These are phyloP conservation scores for Solanum medicagineum DNA, from an alignment of 257 asterid species.

Conservation along the genomic window DNA sequence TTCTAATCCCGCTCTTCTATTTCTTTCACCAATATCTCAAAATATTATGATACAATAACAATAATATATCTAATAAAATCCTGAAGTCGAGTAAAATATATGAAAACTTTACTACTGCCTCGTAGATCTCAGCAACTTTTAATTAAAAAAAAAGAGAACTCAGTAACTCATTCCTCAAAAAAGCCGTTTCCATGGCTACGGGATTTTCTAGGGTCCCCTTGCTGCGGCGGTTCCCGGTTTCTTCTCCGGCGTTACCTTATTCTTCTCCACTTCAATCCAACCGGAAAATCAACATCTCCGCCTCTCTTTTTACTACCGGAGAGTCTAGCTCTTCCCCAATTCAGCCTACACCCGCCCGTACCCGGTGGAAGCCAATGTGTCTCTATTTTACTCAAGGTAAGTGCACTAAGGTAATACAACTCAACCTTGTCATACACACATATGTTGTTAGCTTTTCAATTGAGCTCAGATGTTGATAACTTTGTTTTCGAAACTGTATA, in stretches of 20 bases:
- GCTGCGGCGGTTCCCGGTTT: conserved; percentile 26
- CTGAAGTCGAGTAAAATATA: no score
- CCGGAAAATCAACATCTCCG: conserved; percentile 6
- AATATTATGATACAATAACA: no score
- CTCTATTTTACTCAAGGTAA: conserved; percentile 67
- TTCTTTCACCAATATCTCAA: no score
- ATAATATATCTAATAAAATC: no score
- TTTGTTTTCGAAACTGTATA: conserved; percentile 6
- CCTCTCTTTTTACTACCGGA: conserved; percentile 18
- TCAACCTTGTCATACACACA: background rate
- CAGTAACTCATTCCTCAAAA: background rate
- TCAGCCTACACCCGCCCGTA: conserved; percentile 7
- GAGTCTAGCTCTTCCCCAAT: conserved; percentile 24
- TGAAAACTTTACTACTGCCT: no score
- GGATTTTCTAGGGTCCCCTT: conserved; percentile 20
- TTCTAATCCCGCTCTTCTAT: no score
- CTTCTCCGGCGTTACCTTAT: background rate
- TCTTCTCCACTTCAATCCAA: conserved; percentile 6
- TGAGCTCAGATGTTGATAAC: background rate
- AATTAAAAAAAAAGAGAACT: background rate
- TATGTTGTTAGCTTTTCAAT: background rate
- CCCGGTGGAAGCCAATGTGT: conserved; percentile 77
- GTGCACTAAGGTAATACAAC: conserved; percentile 66
- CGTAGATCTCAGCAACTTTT: no score
- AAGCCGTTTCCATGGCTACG: conserved; percentile 7